These are phyloP conservation scores for Penicillium cataractarum DNA, from an alignment of 495 filamentous ascomycete species.

Conservation along the genomic window DNA sequence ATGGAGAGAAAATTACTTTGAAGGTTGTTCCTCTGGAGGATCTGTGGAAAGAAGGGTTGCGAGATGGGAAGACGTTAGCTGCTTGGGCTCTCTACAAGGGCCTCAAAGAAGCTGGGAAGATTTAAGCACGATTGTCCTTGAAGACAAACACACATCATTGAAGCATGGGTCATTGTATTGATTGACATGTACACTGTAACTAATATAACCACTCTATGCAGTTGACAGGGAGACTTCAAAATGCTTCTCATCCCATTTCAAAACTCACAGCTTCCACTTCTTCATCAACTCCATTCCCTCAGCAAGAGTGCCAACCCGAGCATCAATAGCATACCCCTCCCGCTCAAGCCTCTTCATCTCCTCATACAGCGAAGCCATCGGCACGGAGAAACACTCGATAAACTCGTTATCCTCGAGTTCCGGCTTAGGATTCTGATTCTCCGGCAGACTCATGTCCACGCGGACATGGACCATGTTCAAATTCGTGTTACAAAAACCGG, in stretches of 20 bases:
- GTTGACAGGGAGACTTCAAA: not conserved
- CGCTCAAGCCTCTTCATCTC: constrained; percentile 69
- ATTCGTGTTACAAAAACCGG: constrained; percentile 88
- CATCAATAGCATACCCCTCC: constrained; percentile 83
- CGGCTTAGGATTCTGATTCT: constrained; percentile 69
- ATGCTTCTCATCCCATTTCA: too few relatives aligned
- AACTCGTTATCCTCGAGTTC: constrained; percentile 87
- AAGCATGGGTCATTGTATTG: not conserved
- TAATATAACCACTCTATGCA: not conserved
- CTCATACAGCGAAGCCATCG: constrained; percentile 64
- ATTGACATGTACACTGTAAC: not conserved
- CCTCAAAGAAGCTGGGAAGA: constrained; percentile 64
- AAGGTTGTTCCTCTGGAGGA: constrained; percentile 73
- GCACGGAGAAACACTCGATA: constrained; percentile 80
- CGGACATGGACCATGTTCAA: constrained; percentile 78
- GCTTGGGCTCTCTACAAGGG: constrained; percentile 79
- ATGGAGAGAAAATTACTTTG: constrained; percentile 82
- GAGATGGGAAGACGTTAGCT: constrained; percentile 80
- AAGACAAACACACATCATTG: not conserved
- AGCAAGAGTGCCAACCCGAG: constrained; percentile 79
- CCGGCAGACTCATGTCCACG: constrained; percentile 70
- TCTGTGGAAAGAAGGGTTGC: constrained; percentile 73
- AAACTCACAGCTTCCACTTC: constrained; percentile 46
- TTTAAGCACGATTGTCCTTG: constrained; percentile 38
- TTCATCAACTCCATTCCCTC: constrained; percentile 83